Conservation (phyloP, 345 rosid species). For the Anacardium occidentale region DNA sequence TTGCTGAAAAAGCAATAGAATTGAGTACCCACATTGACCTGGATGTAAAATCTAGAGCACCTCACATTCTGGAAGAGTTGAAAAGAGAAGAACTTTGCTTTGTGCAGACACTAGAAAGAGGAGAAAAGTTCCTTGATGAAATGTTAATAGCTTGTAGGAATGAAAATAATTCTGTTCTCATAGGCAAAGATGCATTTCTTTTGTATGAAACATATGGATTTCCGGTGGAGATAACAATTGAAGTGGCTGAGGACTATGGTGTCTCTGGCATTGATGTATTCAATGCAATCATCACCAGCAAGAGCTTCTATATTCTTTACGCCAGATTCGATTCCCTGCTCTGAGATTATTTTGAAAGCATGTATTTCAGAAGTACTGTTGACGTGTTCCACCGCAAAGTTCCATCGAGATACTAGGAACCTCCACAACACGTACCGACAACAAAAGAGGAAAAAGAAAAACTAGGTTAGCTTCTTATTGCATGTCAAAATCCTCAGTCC, state of each 20-base stretch:
- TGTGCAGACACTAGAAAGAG: slow-evolving; percentile 88
- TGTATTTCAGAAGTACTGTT: slow-evolving; percentile 83
- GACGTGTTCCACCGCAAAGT: slow-evolving; percentile 98
- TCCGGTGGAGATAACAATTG: slow-evolving; percentile 90
- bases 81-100: slow-evolving; percentile 84
- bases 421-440: slow-evolving; percentile 93
- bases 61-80: slow-evolving; percentile 71
- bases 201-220: slow-evolving; percentile 85
- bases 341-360: slow-evolving; percentile 87
- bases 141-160: slow-evolving; percentile 50
- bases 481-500: background rate
- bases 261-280: slow-evolving; percentile 78
- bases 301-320: slow-evolving; percentile 90
- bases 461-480: background rate
- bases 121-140: slow-evolving; percentile 78
- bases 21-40: slow-evolving; percentile 68
- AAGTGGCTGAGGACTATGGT: slow-evolving; percentile 81
- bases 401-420: slow-evolving; percentile 99
- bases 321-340: slow-evolving; percentile 98
- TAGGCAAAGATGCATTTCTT: slow-evolving; percentile 84
- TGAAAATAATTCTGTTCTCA: slow-evolving; percentile 47
- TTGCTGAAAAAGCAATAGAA: slow-evolving; percentile 81
- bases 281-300: slow-evolving; percentile 92
- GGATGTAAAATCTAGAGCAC: slow-evolving; percentile 55
- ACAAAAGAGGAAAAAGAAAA: slow-evolving; percentile 12